Conservation (phyloP, 768 basidiomycete genomes). For the Sporobolomyces roseus region DNA sequence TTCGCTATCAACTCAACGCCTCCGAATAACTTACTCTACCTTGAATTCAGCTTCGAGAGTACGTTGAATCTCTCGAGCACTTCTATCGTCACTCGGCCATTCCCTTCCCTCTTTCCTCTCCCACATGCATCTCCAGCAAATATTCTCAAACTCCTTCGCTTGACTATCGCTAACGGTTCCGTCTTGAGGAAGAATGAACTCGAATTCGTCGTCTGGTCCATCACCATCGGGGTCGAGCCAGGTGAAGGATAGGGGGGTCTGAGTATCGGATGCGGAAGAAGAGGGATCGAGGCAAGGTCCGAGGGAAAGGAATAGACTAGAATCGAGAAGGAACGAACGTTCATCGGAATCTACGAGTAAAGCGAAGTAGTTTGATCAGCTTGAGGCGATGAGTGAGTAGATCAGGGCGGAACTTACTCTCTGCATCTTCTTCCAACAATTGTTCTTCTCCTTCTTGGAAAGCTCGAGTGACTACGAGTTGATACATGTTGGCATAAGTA, state of each 20-base stretch:
- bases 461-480: slow-evolving; percentile 91
- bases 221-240: slow-evolving; percentile 86
- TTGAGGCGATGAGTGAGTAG: neutral
- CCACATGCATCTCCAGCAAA: slow-evolving; percentile 94
- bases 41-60: slow-evolving; percentile 66
- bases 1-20: no score
- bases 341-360: slow-evolving; percentile 76
- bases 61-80: slow-evolving; percentile 53
- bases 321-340: slow-evolving; percentile 81
- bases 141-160: slow-evolving; percentile 81
- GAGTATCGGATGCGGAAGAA: slow-evolving; percentile 53
- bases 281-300: slow-evolving; percentile 53
- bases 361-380: neutral
- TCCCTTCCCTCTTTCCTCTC: slow-evolving; percentile 77
- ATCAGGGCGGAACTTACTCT: slow-evolving; percentile 45
- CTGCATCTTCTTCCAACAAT: slow-evolving; percentile 77
- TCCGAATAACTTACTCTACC: slow-evolving; percentile 75
- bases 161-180: slow-evolving; percentile 54
- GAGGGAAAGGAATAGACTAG: slow-evolving; percentile 71
- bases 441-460: slow-evolving; percentile 97
- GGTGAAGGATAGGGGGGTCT: slow-evolving; percentile 70
- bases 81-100: slow-evolving; percentile 63
- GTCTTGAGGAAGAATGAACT: slow-evolving; percentile 69
- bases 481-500: slow-evolving; percentile 62
- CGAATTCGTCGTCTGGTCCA: slow-evolving; percentile 78